A percentile compares a stretch with the other conserved stretches of the same genome.
These are phyloP conservation scores for Gilbertella persicaria DNA, from an alignment of 371 early-diverging fungal species.

Conservation along the genomic window DNA sequence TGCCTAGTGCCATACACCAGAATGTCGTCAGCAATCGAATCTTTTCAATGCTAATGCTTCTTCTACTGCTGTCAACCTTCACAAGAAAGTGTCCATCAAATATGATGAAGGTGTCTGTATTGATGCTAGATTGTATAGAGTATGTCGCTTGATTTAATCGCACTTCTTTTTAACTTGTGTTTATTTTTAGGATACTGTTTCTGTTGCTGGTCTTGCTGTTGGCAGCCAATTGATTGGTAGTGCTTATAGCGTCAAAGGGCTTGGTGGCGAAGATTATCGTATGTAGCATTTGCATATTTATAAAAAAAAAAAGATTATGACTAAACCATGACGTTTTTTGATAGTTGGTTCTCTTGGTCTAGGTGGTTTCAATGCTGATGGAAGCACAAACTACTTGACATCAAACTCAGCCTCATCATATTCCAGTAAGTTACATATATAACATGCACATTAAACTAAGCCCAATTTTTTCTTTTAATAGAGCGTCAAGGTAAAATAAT, in stretches of 20 bases:
- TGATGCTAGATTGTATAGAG: constrained; percentile 42
- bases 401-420: constrained; percentile 22
- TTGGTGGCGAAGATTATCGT: constrained; percentile 42
- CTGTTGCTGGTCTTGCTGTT: constrained; percentile 40
- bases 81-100: constrained; percentile 38
- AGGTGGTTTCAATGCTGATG: constrained; percentile 44
- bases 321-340: constrained; percentile 7
- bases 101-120: constrained; percentile 45
- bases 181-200: constrained; percentile 37
- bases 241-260: constrained; percentile 43
- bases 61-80: constrained; percentile 36
- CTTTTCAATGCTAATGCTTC: constrained; percentile 37
- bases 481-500: constrained; percentile 21
- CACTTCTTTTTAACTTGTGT: not conserved
- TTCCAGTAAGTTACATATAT: constrained; percentile 14
- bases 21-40: constrained; percentile 29
- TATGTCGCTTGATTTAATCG: constrained; percentile 11
- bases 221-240: constrained; percentile 42
- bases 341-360: constrained; percentile 42
- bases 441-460: constrained; percentile 3
- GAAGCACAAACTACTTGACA: constrained; percentile 33
- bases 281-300: constrained; percentile 11
- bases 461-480: constrained; percentile 12
- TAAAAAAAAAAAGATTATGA: not conserved
- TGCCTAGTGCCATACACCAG: constrained; percentile 38